Conservation (phyloP, 768 basidiomycete species). For the Boletus vinaceobasis region DNA sequence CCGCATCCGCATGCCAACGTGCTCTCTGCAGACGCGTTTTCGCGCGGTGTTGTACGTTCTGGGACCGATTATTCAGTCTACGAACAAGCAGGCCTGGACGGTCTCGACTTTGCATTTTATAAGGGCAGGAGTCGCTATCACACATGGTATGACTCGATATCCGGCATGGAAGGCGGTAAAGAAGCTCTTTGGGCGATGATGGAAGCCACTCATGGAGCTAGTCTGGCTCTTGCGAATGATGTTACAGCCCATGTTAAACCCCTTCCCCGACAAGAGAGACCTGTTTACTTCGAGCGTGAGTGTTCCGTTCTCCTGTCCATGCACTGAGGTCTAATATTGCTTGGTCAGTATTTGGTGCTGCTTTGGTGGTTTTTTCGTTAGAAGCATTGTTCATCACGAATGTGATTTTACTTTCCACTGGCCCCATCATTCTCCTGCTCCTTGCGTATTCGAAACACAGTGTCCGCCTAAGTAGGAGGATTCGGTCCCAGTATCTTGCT, state of each 20-base stretch:
- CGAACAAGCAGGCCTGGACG: conserved; percentile 52
- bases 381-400: conserved; percentile 51
- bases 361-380: conserved; percentile 55
- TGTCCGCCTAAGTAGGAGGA: conserved; percentile 16
- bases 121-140: conserved; percentile 72
- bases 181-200: conserved; percentile 76
- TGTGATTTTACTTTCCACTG: conserved; percentile 57
- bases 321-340: neutral
- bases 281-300: conserved; percentile 77
- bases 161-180: conserved; percentile 51
- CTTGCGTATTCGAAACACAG: conserved; percentile 38
- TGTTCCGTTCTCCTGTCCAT: neutral
- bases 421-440: conserved; percentile 52
- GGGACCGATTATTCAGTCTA: conserved; percentile 76
- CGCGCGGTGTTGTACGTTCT: conserved; percentile 61
- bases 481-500: conserved; percentile 11
- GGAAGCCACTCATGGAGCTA: conserved; percentile 58
- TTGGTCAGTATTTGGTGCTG: conserved; percentile 53
- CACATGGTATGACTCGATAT: conserved; percentile 66
- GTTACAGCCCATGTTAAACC: conserved; percentile 27
- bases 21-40: conserved; percentile 65
- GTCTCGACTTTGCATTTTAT: conserved; percentile 80
- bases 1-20: conserved; percentile 72
- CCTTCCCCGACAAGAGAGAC: conserved; percentile 22
- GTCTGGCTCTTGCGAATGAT: conserved; percentile 50